Percentiles rank a stretch among this genome's conserved stretches.
These are phyloP conservation scores for Coniosporium apollinis DNA, from an alignment of 495 filamentous ascomycete species.

Conservation along the genomic window DNA sequence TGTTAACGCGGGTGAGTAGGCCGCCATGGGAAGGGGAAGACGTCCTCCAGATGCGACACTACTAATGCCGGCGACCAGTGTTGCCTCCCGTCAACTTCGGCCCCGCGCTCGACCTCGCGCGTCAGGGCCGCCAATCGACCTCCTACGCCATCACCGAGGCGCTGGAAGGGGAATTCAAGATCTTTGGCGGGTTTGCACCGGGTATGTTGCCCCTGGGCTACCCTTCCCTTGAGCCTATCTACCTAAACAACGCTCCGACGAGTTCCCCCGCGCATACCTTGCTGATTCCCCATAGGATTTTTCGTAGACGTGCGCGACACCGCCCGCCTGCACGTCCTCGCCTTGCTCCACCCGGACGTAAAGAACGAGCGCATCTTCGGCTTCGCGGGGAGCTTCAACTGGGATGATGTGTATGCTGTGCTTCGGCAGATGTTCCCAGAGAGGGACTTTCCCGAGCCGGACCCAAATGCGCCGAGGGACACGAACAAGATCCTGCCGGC, in stretches of 20 bases:
- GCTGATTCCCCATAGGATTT: too few species aligned
- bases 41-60: too few species aligned
- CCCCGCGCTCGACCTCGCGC: constrained; percentile 7
- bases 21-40: too few species aligned
- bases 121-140: constrained; percentile 7
- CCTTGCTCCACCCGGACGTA: constrained; percentile 26
- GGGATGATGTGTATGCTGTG: constrained; percentile 22
- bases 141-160: constrained; percentile 1
- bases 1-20: too few species aligned
- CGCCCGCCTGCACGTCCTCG: constrained; percentile 31
- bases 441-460: constrained; percentile 17
- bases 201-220: too few species aligned
- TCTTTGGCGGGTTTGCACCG: constrained; percentile 2
- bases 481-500: constrained; percentile 18
- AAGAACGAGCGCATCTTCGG: constrained; percentile 32
- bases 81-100: constrained; percentile 14
- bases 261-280: too few species aligned
- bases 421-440: constrained; percentile 21
- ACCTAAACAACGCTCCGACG: too few species aligned
- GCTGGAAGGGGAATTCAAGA: constrained; percentile 5
- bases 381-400: constrained; percentile 23
- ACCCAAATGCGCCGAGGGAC: constrained; percentile 7
- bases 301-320: constrained; percentile 33
- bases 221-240: too few species aligned
- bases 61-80: too few species aligned